Conservation (phyloP, 495 filamentous ascomycete species). For the Penicillium manginii region DNA sequence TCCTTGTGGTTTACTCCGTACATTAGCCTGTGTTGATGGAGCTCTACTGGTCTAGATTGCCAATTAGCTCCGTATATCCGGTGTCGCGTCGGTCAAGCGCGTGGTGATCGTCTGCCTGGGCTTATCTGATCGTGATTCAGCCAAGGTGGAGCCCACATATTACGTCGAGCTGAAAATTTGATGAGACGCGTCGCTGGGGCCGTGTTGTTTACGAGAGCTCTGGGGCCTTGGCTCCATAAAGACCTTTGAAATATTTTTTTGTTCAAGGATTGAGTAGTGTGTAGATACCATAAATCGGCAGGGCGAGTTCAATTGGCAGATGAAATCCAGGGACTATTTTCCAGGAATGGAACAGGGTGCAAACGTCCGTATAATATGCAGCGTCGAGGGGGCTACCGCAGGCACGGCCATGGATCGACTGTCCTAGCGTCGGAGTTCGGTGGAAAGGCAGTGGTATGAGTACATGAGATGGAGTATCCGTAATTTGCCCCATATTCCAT, state of each 20-base stretch:
- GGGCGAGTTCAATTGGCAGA: conserved; percentile 5
- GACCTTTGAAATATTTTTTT: not conserved
- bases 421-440: conserved; percentile 34
- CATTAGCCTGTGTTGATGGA: not conserved
- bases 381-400: conserved; percentile 24
- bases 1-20: not conserved
- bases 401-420: conserved; percentile 33
- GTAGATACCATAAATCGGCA: not conserved
- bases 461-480: too few species aligned
- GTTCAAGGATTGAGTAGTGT: not conserved
- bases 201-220: conserved; percentile 17
- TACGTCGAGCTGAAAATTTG: conserved; percentile 29
- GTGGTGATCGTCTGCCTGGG: conserved; percentile 13
- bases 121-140: conserved; percentile 37
- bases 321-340: conserved; percentile 10
- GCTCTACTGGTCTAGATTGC: conserved; percentile 14
- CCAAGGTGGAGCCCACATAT: conserved; percentile 18
- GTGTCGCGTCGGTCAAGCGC: conserved; percentile 28
- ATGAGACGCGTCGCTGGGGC: conserved; percentile 12
- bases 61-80: conserved; percentile 36
- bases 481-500: conserved; percentile 2
- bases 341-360: not conserved
- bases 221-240: not conserved
- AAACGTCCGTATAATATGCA: conserved; percentile 5
- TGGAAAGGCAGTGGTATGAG: conserved; percentile 35